Base-by-base conservation (phyloP, 2,329 filamentous ascomycete species). In the Beauveria asiatica region DNA sequence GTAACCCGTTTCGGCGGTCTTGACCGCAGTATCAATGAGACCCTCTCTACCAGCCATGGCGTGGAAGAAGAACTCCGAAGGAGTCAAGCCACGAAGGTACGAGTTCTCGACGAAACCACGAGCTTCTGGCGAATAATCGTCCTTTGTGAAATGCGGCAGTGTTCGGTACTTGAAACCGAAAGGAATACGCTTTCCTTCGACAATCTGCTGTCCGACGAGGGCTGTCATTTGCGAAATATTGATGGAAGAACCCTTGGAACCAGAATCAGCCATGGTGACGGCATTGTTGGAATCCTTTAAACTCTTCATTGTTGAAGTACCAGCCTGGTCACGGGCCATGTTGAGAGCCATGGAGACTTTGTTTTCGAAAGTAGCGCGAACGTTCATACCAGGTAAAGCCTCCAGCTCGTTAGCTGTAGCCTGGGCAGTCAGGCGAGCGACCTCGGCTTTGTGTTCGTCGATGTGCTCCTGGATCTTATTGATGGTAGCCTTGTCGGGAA, bases 201-300 rank as follows among this genome's bases (percentile, higher is more conserved):
- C 92, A 65, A 95, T 96, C 73, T 99, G 95, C 73, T 99, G 94
- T 65, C 95, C 94, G 62, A 99, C 95, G 65, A 97, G 84, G 27
- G 94, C 94, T 64, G 92, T 95, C 94, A 99, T 99, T 76, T 99
- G 94, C 17, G 95, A 97, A 68, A 99, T 97, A 74, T 99, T 99
- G 80, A 99, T 97, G 13, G 91, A 93, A 2, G 94, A 97, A 73
- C 94, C 94, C 80, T 99, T 99, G 67, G 95, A 99, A 69, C 94
- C 94, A 62, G 94, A 97, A 57, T 87, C 86, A 62, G 95, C 92
- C 90, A 97, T 99, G 70, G 92, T 90, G 59, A 96, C 91, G 55
- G 93, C 93, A 69, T 97, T 97, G 81, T 99, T 99, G 68, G 89
- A 80, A 75, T 97, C 91, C 77, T 96, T 97, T 72, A 99, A 78